Percentiles rank a stretch among this genome's conserved stretches.
phyloP scores from a whole-genome alignment of 768 basidiomycete genomes.

The Pleurotus salmoneostramineus region DNA sequence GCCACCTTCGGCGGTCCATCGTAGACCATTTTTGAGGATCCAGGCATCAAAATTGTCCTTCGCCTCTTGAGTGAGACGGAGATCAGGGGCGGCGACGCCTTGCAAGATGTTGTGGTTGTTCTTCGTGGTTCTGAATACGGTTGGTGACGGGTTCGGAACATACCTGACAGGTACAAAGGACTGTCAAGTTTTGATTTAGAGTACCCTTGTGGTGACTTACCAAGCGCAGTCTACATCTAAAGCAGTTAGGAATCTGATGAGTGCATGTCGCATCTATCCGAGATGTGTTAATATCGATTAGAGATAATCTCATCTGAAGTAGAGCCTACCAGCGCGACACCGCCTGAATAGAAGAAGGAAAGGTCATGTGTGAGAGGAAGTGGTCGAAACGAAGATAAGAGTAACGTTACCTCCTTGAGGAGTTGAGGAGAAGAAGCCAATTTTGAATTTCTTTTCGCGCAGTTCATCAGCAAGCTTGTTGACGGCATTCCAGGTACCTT shows the following conservation, averaged over 20 bases:
- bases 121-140: conserved; percentile 90
- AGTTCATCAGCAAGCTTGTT: conserved; percentile 80
- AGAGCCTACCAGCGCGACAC: conserved; percentile 81
- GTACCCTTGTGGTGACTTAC: conserved; percentile 40
- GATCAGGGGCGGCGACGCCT: conserved; percentile 79
- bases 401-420: conserved; percentile 78
- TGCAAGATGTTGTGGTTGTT: conserved; percentile 96
- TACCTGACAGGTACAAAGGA: conserved; percentile 45
- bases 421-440: conserved; percentile 93
- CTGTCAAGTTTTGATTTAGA: not conserved
- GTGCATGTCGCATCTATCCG: conserved; percentile 84
- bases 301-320: conserved; percentile 21
- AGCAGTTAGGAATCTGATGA: conserved; percentile 79
- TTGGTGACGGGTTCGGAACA: conserved; percentile 84
- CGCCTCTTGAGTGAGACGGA: conserved; percentile 74
- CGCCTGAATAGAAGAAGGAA: conserved; percentile 47
- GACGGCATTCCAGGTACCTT: conserved; percentile 78
- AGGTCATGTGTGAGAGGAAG: conserved; percentile 5
- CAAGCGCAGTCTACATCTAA: conserved; percentile 82
- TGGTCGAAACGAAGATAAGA: conserved; percentile 8
- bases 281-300: conserved; percentile 2
- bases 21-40: conserved; percentile 86
- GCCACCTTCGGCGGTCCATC: conserved; percentile 85
- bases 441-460: conserved; percentile 81
- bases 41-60: conserved; percentile 82